phyloP scores from a whole-genome alignment of 2,329 filamentous ascomycete genomes.

The Cladophialophora yegresii region DNA sequence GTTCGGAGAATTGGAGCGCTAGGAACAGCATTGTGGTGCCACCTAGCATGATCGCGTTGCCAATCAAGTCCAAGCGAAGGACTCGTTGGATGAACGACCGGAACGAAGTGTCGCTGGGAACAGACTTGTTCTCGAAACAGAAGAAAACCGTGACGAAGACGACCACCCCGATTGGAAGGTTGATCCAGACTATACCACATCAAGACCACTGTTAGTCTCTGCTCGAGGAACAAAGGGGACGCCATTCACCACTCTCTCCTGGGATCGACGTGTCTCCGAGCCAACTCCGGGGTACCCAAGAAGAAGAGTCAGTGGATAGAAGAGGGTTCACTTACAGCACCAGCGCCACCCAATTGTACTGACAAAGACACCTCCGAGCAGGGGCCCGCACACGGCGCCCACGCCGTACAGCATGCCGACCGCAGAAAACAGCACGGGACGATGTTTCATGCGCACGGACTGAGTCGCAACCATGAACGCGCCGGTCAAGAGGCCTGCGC shows the following conservation, averaged over 20 bases:
- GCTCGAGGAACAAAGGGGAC: too few relatives aligned
- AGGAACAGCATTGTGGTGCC: slow-evolving; percentile 30
- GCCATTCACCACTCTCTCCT: too few relatives aligned
- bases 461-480: slow-evolving; percentile 46
- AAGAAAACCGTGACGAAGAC: slow-evolving; percentile 39
- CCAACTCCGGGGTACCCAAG: too few relatives aligned
- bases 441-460: slow-evolving; percentile 40
- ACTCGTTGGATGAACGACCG: slow-evolving; percentile 32
- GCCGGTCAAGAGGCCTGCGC: slow-evolving; percentile 44
- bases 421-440: slow-evolving; percentile 42
- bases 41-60: slow-evolving; percentile 59
- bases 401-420: slow-evolving; percentile 38
- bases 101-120: too few relatives aligned
- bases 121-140: slow-evolving; percentile 17
- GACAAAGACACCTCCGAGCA: slow-evolving; percentile 44
- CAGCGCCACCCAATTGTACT: slow-evolving; percentile 37
- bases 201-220: too few relatives aligned
- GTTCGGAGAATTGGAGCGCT: slow-evolving; percentile 29
- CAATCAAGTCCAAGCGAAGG: slow-evolving; percentile 55
- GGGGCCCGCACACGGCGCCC: slow-evolving; percentile 40
- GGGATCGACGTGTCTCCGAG: too few relatives aligned
- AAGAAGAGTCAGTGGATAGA: too few relatives aligned
- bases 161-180: slow-evolving; percentile 43
- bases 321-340: slow-evolving; percentile 31
- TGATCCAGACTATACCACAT: slow-evolving; percentile 39